Evolutionary conservation across 2,329 filamentous ascomycete species (phyloP).

Genomic region (Cercospora sp.): DNA sequence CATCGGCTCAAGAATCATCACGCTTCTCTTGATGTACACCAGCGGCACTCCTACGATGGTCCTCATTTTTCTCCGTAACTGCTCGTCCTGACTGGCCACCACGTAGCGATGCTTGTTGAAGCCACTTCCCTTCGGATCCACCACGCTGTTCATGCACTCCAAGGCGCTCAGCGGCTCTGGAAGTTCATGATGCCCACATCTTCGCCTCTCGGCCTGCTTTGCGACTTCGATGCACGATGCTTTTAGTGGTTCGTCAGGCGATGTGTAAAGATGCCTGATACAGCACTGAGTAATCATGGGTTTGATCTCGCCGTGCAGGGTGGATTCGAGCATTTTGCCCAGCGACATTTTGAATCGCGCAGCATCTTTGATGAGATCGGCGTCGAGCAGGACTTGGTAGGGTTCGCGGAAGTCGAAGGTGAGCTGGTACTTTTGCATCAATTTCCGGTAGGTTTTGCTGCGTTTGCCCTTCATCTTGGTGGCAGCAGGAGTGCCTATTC

Average conservation of each 20-base stretch:
- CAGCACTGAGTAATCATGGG: conserved; percentile 82
- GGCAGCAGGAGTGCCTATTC: conserved; percentile 14
- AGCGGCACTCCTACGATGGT: conserved; percentile 71
- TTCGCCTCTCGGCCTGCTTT: conserved; percentile 72
- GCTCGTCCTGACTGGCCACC: conserved; percentile 70
- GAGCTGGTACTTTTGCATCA: conserved; percentile 88
- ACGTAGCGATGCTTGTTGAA: conserved; percentile 79
- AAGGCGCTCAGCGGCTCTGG: conserved; percentile 68
- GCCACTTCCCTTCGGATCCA: conserved; percentile 72
- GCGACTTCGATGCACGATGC: conserved; percentile 69
- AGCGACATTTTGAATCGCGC: conserved; percentile 87
- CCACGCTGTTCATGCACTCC: conserved; percentile 71
- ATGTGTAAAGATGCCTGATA: conserved; percentile 73
- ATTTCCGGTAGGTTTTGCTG: conserved; percentile 77
- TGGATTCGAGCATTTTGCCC: conserved; percentile 71
- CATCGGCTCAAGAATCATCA: conserved; percentile 81
- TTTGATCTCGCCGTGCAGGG: conserved; percentile 84
- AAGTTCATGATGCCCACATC: conserved; percentile 76
- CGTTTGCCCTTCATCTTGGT: conserved; percentile 67
- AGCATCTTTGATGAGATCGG: conserved; percentile 79
- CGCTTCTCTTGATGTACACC: conserved; percentile 75
- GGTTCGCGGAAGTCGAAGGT: conserved; percentile 79
- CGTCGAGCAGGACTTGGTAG: conserved; percentile 89
- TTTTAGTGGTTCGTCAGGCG: conserved; percentile 40
- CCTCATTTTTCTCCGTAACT: conserved; percentile 64